phyloP scores from a whole-genome alignment of 2,329 filamentous ascomycete species.

The Calonectria crousiana region DNA sequence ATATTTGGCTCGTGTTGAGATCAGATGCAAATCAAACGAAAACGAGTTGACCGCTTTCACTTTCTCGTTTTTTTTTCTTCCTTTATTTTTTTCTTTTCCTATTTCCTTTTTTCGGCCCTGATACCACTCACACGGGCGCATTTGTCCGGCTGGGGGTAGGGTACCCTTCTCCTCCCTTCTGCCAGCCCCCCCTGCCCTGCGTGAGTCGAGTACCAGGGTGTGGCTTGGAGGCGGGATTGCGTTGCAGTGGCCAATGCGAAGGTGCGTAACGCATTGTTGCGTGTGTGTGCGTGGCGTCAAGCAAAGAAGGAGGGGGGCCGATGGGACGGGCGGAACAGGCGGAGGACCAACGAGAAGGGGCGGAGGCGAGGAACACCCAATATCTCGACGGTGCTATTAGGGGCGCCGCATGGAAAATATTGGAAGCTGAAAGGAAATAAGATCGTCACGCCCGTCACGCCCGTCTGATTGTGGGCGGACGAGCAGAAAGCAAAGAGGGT shows the following conservation, averaged over 20 bases:
- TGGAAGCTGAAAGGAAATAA: neutral
- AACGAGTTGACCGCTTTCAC: neutral
- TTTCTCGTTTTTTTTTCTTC: neutral
- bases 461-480: neutral
- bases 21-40: neutral
- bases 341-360: neutral
- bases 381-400: slow-evolving; percentile 2
- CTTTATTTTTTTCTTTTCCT: neutral
- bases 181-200: neutral
- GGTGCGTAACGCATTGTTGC: neutral
- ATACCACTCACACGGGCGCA: neutral
- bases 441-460: slow-evolving; percentile 4
- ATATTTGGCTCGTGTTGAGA: neutral
- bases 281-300: slow-evolving; percentile 11
- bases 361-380: neutral
- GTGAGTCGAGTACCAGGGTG: neutral
- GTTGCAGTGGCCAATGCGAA: slow-evolving; percentile 9
- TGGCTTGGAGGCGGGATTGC: slow-evolving; percentile 15
- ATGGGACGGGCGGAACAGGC: neutral
- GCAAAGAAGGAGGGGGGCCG: neutral
- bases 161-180: neutral
- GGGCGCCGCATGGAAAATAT: neutral
- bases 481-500: too few relatives aligned
- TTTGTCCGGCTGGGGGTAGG: slow-evolving; percentile 7
- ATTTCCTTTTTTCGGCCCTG: neutral